Base-by-base conservation (phyloP, 306 rosid species). In the Geum urbanum region DNA sequence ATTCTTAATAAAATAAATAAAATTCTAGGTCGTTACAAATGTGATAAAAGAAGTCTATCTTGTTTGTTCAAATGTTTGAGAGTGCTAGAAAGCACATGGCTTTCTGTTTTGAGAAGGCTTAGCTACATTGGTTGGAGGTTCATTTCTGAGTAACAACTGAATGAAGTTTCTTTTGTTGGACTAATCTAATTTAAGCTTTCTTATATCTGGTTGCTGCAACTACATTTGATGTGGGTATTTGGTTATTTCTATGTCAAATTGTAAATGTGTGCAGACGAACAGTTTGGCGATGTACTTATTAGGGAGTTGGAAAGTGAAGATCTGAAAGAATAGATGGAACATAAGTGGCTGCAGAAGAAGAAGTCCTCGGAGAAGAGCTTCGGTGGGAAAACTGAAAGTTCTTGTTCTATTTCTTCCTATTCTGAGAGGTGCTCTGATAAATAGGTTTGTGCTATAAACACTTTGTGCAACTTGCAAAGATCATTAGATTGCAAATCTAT, bases 321-420 rank as follows among this genome's bases (percentile, higher is more conserved):
- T n/a, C n/a, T 67, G 52, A 63, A 82, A 73, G 53, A 37, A 22
- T 12, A 74, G 77, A 91, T 86, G 88, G 97, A 94, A 61, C 86
- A 87, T 78, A 86, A 82, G 79, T 91, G 96, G 96, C 80, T 88
- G 41, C 84, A 96, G 96, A 91, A 88, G 86, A 77, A 85, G 68
- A 91, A 79, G 75, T 86, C 90, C 72, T 88, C 96, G 6, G 95
- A 89, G 72, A 89, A 78, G 80, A 85, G 96, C 75, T 66, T 91
- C 0, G 87, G 90, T 0, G 88, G 88, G 0, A 92, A 91, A 83
- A 83, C 86, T 68, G 97, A 91, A 47, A 84, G 97, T 80, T 86
- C 92, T 22, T 96, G 89, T 76, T 89, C 97, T 7, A 76, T 77
- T 71, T 87, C 95, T n/a, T 87, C 96, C 2, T 83, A 85, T 72